These are phyloP conservation scores for Diphasiastrum complanatum DNA, from an alignment of 83 land plant genomes.

Conservation along the genomic window DNA sequence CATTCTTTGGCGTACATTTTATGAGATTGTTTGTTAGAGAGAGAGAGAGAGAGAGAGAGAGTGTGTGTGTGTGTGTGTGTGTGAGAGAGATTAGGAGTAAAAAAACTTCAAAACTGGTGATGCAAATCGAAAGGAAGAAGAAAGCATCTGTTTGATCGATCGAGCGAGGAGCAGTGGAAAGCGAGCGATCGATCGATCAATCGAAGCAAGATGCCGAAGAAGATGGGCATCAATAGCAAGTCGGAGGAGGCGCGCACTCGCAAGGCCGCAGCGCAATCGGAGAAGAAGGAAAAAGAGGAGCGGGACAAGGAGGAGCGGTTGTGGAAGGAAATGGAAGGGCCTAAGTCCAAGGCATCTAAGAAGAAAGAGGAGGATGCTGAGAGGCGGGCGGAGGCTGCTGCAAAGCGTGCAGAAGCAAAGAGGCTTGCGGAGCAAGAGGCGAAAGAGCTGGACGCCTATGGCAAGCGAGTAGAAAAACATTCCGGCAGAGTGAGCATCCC, in stretches of 20 bases:
- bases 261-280: slow-evolving; percentile 54
- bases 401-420: slow-evolving; percentile 69
- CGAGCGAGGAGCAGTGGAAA: not conserved
- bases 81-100: too few relatives aligned
- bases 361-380: slow-evolving; percentile 78
- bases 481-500: slow-evolving; percentile 62
- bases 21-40: too few relatives aligned
- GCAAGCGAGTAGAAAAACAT: slow-evolving; percentile 75
- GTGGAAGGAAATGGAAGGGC: slow-evolving; percentile 83
- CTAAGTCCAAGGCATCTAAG: slow-evolving; percentile 65
- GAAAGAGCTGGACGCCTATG: slow-evolving; percentile 55
- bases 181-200: not conserved
- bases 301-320: slow-evolving; percentile 77
- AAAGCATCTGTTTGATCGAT: not conserved
- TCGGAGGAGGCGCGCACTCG: slow-evolving; percentile 90
- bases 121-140: too few relatives aligned
- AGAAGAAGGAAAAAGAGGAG: slow-evolving; percentile 55
- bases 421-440: slow-evolving; percentile 73
- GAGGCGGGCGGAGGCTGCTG: slow-evolving; percentile 77
- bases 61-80: too few relatives aligned
- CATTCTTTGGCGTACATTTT: too few relatives aligned
- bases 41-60: too few relatives aligned
- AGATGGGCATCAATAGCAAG: slow-evolving; percentile 89
- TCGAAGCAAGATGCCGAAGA: slow-evolving; percentile 68
- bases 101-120: too few relatives aligned